Percentiles rank a stretch among this genome's conserved stretches.
Conservation (phyloP, 1,284 basidiomycete species). For the Porogramme epimiltina region DNA sequence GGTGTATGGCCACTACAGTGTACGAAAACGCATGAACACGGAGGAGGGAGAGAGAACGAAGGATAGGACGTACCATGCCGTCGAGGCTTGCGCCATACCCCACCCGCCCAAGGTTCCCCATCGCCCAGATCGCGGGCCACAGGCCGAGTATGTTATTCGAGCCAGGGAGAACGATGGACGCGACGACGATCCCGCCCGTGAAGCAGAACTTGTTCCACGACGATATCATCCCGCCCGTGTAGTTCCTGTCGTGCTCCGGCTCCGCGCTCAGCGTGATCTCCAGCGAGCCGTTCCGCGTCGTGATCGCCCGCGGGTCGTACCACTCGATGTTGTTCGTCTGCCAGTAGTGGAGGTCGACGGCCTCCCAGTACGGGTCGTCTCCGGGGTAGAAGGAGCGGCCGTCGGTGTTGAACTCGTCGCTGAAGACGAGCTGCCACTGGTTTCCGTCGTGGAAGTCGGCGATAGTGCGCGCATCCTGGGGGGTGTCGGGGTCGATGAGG, state of each 20-base stretch:
- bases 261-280: slow-evolving; percentile 76
- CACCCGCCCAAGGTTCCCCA: slow-evolving; percentile 57
- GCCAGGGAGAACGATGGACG: slow-evolving; percentile 81
- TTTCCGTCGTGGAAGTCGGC: slow-evolving; percentile 52
- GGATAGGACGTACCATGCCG: slow-evolving; percentile 37
- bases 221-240: slow-evolving; percentile 68
- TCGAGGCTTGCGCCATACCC: slow-evolving; percentile 63
- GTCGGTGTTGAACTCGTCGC: slow-evolving; percentile 86
- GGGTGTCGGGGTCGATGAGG: slow-evolving; percentile 79
- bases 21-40: not conserved
- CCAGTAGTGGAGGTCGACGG: slow-evolving; percentile 72
- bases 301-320: slow-evolving; percentile 80
- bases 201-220: slow-evolving; percentile 95
- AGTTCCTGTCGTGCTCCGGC: slow-evolving; percentile 73
- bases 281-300: slow-evolving; percentile 76
- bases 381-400: slow-evolving; percentile 77
- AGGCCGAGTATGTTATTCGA: slow-evolving; percentile 51
- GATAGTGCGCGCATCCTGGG: slow-evolving; percentile 57
- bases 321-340: slow-evolving; percentile 60
- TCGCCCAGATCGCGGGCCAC: slow-evolving; percentile 56
- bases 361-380: slow-evolving; percentile 69
- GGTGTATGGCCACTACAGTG: slow-evolving; percentile 52
- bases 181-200: slow-evolving; percentile 78
- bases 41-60: not conserved
- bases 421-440: slow-evolving; percentile 72